A percentile compares a stretch with the other conserved stretches of the same genome.
phyloP scores from a whole-genome alignment of 1,284 basidiomycete species.

The Pterulicium gracile region DNA sequence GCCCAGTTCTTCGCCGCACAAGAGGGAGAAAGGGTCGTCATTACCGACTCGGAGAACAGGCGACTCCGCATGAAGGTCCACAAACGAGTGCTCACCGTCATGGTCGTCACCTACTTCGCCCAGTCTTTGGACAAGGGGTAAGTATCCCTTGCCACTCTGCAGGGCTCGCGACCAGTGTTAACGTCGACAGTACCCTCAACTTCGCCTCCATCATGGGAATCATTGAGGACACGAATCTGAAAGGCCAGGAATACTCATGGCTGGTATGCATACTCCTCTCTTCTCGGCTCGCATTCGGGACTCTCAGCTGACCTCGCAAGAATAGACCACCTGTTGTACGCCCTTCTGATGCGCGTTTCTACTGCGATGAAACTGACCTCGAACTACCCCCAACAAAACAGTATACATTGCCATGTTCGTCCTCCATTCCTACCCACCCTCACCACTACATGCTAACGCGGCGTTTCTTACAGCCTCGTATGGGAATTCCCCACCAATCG shows the following conservation, averaged over 20 bases:
- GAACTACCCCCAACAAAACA: constrained; percentile 10
- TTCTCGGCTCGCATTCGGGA: not conserved
- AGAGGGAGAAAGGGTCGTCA: constrained; percentile 19
- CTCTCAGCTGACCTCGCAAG: not conserved
- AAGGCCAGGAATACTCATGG: constrained; percentile 41
- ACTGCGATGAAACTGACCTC: constrained; percentile 2
- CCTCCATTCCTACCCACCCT: not conserved
- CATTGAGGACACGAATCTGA: constrained; percentile 29
- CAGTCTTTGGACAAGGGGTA: constrained; percentile 43
- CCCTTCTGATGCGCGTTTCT: constrained; percentile 5
- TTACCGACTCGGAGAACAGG: constrained; percentile 33
- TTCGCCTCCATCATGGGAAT: constrained; percentile 51
- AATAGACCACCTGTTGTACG: constrained; percentile 34
- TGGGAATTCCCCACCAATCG: constrained; percentile 43
- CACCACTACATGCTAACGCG: no score
- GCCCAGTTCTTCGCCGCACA: constrained; percentile 33
- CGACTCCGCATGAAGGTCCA: constrained; percentile 38
- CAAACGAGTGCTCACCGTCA: constrained; percentile 38
- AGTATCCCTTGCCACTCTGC: constrained; percentile 4
- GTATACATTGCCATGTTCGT: constrained; percentile 33
- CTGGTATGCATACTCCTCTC: constrained; percentile 11
- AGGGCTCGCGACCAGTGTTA: not conserved
- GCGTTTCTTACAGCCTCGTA: constrained; percentile 19
- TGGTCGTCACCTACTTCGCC: constrained; percentile 45
- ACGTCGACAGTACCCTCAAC: constrained; percentile 28